These are phyloP conservation scores for Eutypa lata DNA, from an alignment of 2,329 filamentous ascomycete species.

Conservation along the genomic window DNA sequence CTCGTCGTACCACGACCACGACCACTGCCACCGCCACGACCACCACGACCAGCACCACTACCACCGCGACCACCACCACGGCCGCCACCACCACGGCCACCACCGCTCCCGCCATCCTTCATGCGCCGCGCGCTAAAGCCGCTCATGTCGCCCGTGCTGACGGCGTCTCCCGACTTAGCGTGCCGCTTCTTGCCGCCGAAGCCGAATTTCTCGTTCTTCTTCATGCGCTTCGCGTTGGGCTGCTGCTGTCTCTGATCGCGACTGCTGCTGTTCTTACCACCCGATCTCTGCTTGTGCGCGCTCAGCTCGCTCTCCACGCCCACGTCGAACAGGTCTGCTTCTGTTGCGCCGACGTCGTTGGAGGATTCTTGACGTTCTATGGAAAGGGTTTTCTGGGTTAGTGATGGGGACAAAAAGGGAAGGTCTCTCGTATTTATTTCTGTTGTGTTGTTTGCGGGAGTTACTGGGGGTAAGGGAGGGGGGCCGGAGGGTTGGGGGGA, in stretches of 20 bases:
- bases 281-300: conserved; percentile 41
- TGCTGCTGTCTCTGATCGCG: conserved; percentile 35
- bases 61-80: too few relatives aligned
- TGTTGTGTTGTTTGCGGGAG: too few relatives aligned
- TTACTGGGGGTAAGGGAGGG: conserved; percentile 4
- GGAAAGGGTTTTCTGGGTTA: conserved; percentile 23
- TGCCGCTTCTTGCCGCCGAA: conserved; percentile 95
- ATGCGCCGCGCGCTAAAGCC: conserved; percentile 82
- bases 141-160: conserved; percentile 75
- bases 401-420: conserved; percentile 8
- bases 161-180: conserved; percentile 84
- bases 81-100: too few relatives aligned
- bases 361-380: conserved; percentile 77
- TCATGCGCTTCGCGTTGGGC: conserved; percentile 72
- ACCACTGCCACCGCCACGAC: too few relatives aligned
- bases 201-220: conserved; percentile 93
- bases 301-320: conserved; percentile 69
- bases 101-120: conserved; percentile 53
- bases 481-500: too few relatives aligned
- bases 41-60: too few relatives aligned
- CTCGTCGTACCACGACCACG: conserved; percentile 31
- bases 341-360: conserved; percentile 62
- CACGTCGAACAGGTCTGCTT: conserved; percentile 88
- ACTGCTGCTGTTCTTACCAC: conserved; percentile 35
- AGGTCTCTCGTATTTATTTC: too few relatives aligned